Evolutionary conservation across 2,329 filamentous ascomycete species (phyloP).

Genomic region (Microdochium paspali): DNA sequence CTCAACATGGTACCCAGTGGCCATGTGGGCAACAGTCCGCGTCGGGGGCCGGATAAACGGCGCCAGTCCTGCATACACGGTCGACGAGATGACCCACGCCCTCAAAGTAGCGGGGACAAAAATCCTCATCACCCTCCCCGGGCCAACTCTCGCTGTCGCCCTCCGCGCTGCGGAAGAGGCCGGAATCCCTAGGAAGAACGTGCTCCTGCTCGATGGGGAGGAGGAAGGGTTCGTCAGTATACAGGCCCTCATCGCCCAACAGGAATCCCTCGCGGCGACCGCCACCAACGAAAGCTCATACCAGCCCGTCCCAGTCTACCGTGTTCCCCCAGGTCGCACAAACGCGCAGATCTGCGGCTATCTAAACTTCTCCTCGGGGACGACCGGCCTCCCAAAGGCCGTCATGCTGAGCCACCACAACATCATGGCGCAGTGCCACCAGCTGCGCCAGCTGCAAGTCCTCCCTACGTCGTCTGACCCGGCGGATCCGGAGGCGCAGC

Average conservation of each 20-base stretch:
- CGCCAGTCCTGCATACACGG: constrained; percentile 47
- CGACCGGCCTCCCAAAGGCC: constrained; percentile 5
- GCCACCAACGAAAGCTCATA: no score
- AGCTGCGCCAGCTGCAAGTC: constrained; percentile 4
- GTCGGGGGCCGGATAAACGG: constrained; percentile 40
- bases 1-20: constrained; percentile 53
- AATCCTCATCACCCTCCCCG: constrained; percentile 43
- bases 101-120: constrained; percentile 43
- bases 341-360: constrained; percentile 4
- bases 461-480: no score
- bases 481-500: constrained; percentile 1
- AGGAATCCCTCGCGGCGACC: no score
- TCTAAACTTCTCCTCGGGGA: constrained; percentile 6
- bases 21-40: constrained; percentile 28
- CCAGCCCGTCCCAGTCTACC: no score
- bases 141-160: constrained; percentile 39
- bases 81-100: constrained; percentile 52
- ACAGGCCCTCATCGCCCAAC: constrained; percentile 24
- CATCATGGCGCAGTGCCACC: constrained; percentile 6
- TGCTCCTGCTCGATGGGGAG: constrained; percentile 44
- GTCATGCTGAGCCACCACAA: constrained; percentile 8
- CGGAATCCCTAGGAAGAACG: constrained; percentile 37
- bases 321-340: constrained; percentile 1
- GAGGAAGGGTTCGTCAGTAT: constrained; percentile 36
- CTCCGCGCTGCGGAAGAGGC: constrained; percentile 40